phyloP scores from a whole-genome alignment of 495 filamentous ascomycete species.

The Polyplosphaeria fusca region DNA sequence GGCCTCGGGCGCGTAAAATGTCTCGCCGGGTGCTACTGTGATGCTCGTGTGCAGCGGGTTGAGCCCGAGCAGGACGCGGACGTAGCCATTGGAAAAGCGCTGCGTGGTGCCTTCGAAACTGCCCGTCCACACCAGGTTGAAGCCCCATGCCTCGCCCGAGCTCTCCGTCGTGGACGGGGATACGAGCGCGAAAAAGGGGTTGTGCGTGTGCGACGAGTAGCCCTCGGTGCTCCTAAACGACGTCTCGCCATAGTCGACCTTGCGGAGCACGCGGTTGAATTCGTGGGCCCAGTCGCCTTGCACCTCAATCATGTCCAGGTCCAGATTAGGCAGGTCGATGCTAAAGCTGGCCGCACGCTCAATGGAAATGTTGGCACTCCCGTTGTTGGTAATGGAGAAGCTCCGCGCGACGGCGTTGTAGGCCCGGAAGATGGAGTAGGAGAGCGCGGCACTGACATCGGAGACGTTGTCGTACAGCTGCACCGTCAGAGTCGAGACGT shows the following conservation, averaged over 20 bases:
- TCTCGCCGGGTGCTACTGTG: conserved; percentile 48
- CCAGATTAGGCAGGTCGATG: conserved; percentile 51
- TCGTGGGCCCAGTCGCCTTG: conserved; percentile 55
- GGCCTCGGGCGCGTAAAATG: conserved; percentile 52
- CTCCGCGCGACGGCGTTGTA: conserved; percentile 54
- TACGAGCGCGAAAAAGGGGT: conserved; percentile 53
- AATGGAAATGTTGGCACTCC: conserved; percentile 46
- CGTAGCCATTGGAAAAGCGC: conserved; percentile 54
- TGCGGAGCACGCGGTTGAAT: conserved; percentile 42
- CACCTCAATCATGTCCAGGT: conserved; percentile 54
- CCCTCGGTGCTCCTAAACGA: conserved; percentile 51
- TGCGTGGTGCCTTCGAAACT: conserved; percentile 53
- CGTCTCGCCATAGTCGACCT: conserved; percentile 42
- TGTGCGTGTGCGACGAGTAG: conserved; percentile 55
- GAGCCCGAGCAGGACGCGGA: conserved; percentile 51
- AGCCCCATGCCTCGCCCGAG: conserved; percentile 52
- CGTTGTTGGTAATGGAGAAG: conserved; percentile 52
- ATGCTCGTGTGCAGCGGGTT: conserved; percentile 52
- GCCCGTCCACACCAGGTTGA: conserved; percentile 54
- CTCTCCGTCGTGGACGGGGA: conserved; percentile 52
- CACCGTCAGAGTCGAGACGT: conserved; percentile 53
- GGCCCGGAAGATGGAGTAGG: conserved; percentile 54
- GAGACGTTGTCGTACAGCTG: conserved; percentile 52
- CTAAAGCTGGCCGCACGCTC: conserved; percentile 53
- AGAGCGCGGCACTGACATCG: conserved; percentile 48